Evolutionary conservation across 495 filamentous ascomycete species (phyloP), one percentile per base, ranked within the genome.

Genomic region (Tuber umbilicatum): DNA sequence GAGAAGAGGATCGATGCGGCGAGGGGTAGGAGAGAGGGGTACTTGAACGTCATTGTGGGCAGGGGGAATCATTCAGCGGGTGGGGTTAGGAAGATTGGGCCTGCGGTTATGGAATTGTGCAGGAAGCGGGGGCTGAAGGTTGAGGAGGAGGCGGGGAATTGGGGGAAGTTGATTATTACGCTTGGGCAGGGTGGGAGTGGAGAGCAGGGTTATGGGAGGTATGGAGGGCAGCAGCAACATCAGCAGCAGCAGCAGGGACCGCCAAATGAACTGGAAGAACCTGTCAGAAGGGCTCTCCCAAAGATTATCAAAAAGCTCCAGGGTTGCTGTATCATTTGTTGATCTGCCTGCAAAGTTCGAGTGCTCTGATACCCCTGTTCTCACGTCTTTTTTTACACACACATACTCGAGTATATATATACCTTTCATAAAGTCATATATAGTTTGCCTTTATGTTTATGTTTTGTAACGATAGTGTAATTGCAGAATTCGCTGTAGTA

Each of bases 31-130:
- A 91, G 92, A 0, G 91, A 96, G 84, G 88, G 84, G 14, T 91
- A 94, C 85, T 84, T 99, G 67, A 88, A 94, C 84, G 90, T 92
- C 85, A 97, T 99, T 82, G 96, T 98, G 37, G 95, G 95, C 68
- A 97, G 93, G 84, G 95, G 95, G 4, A 95, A 94, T 83, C 96
- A 99, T 84, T 92, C 89, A 40, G 85, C 83, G 2, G 86, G 89
- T 74, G 90, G 92, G 79, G 86, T 97, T 67, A 91, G 95, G 82
- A 97, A 95, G 85, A 89, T 99, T 81, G 97, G 94, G 83, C 95
- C 95, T 9, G 86, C 90, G 40, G 94, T 98, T 27, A 94, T 97
- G 84, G 86, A 91, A 78, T 84, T 98, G 69, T 97, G 93, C 82
- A 87, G 84, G 17, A 91, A 97, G 81, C 84, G 94, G 38, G 93